phyloP scores from a whole-genome alignment of 768 basidiomycete species.

The Rhizopogon roseolus region DNA sequence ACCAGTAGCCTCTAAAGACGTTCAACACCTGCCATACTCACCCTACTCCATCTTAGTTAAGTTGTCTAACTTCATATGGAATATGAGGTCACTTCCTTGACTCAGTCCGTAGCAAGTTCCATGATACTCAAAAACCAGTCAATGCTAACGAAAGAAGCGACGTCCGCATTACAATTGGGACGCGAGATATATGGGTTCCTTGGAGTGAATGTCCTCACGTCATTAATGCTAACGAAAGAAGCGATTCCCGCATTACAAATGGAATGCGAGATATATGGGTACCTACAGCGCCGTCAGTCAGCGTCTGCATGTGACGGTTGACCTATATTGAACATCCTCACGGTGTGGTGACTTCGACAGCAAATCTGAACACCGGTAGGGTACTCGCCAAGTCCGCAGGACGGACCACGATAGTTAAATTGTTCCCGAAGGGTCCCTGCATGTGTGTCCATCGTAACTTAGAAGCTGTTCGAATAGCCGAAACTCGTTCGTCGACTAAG shows the following conservation, averaged over 20 bases:
- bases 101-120: conserved; percentile 43
- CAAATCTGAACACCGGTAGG: conserved; percentile 58
- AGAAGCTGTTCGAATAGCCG: conserved; percentile 26
- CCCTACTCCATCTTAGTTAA: conserved; percentile 67
- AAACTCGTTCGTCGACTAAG: conserved; percentile 52
- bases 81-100: conserved; percentile 54
- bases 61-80: conserved; percentile 46
- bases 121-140: conserved; percentile 41
- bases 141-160: conserved; percentile 17
- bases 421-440: conserved; percentile 55
- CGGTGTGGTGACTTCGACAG: conserved; percentile 47
- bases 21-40: conserved; percentile 87
- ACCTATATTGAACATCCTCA: conserved; percentile 27
- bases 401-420: conserved; percentile 55
- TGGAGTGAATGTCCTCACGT: too few relatives aligned
- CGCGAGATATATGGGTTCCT: too few relatives aligned
- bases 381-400: conserved; percentile 60
- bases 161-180: too few relatives aligned
- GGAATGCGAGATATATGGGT: conserved; percentile 76
- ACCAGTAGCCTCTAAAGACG: conserved; percentile 82
- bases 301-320: neutral
- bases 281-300: conserved; percentile 35
- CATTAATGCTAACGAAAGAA: conserved; percentile 36
- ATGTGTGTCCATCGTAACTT: conserved; percentile 40
- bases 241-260: conserved; percentile 78